Conservation (phyloP, 164 flowering plant species). For the Umbellularia californica region DNA sequence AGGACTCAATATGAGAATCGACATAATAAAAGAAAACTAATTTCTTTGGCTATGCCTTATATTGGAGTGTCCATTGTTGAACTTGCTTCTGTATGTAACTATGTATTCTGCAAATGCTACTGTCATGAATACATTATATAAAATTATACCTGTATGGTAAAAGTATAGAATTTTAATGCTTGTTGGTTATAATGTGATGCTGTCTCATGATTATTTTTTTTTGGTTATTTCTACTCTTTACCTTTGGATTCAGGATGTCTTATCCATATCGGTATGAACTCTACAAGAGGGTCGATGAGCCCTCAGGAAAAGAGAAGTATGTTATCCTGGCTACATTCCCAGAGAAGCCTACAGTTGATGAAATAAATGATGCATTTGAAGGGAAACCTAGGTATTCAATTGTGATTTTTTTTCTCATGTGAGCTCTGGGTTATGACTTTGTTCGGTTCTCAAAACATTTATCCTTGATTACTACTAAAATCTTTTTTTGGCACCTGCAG, state of each 20-base stretch:
- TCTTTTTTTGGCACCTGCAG: slow-evolving; percentile 32
- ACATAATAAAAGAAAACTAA: too few species aligned
- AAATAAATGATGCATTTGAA: slow-evolving; percentile 70
- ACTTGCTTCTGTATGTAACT: too few species aligned
- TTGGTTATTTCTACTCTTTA: background rate
- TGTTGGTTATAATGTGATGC: too few species aligned
- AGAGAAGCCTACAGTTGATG: slow-evolving; percentile 53
- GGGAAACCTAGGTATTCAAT: slow-evolving; percentile 69
- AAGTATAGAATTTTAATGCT: too few species aligned
- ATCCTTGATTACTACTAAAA: slow-evolving; percentile 1
- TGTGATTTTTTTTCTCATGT: background rate
- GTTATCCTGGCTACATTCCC: slow-evolving; percentile 48
- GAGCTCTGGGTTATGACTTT: background rate
- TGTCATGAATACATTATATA: too few species aligned
- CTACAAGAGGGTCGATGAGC: slow-evolving; percentile 76
- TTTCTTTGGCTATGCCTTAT: too few species aligned
- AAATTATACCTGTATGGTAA: too few species aligned
- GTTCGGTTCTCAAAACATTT: background rate
- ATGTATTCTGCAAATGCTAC: too few species aligned
- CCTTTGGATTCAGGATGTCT: slow-evolving; percentile 50
- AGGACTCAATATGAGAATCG: too few species aligned
- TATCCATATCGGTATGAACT: slow-evolving; percentile 69
- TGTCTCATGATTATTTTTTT: too few species aligned
- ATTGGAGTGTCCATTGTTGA: too few species aligned
- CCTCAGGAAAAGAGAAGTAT: slow-evolving; percentile 70